Evolutionary conservation across 148 eudicot species (phyloP), one percentile per base, ranked within the genome.

Genomic region (Euryodendron excelsum): DNA sequence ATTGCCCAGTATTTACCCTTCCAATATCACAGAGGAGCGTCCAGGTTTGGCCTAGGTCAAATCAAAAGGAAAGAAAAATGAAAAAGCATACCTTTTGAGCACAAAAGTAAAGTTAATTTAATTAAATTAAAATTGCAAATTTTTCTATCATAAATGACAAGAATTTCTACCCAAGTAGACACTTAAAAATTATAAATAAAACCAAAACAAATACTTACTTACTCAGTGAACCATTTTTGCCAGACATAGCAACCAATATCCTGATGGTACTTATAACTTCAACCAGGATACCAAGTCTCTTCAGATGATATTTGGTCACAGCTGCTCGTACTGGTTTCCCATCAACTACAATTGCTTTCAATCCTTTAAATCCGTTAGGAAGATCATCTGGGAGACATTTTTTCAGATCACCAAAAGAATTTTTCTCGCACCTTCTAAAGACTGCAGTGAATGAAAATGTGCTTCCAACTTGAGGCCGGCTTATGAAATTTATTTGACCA

Each of bases 281-380:
- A 55, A 84, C 87, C 6, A 72, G 77, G 6, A 91, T 83, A 50
- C 92, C 91, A 68, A 91, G 92, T 64, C 94, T 83, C 84, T 82
- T 91, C 21, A 91, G 77, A 80, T 91, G 94, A 72, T 89, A 91
- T 78, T 59, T 81, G 11, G 94, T 91, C 44, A 89, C 88, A 67
- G 92, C 86, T 52, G 89, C 89, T 79, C 94, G 83, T 69, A 87
- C 87, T 0, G 84, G 88, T 68, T 85, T 89, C 23, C 71, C 80
- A 80, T 91, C 94, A 60, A 89, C 84, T 13, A 91, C 72, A 59
- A 87, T 71, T 60, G 89, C 92, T 79, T 82, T 91, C 70, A 89
- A 50, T 61, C 92, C 94, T 64, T 86, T 82, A 74, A 87, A 85
- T 30, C 85, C 72, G 56, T 72, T 72, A 34, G 90, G 87, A 11